Base-by-base conservation (phyloP, 2,329 filamentous ascomycete species). In the Fusarium pilosicola region DNA sequence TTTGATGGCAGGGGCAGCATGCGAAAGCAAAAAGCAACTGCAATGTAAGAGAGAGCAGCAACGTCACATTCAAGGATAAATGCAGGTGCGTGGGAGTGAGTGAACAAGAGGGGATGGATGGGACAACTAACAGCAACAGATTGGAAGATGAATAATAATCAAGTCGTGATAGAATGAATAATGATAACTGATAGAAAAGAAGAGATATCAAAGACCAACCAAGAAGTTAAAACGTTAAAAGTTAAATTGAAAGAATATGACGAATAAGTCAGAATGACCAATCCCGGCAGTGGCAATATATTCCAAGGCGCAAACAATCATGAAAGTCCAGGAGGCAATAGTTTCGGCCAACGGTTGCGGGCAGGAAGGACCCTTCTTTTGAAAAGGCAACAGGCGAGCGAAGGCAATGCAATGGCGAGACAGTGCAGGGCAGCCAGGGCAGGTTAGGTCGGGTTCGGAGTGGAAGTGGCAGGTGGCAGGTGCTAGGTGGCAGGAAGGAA, bases 231-330 rank as follows among this genome's bases (percentile, higher is more conserved):
- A 42, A 48, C 18, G 36, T 34, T 28, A 44, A 44, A 64, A 42
- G 45, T 41, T 55, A 49, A 74, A 55, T 22, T 63, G 36, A 71
- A 65, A 64, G 71, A 71, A 58, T 64, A 74, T 62, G 68, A 74
- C 71, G 71, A 68, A 57, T 51, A 52, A 62, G 61, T 73, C 61
- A 59, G 30, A 63, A 67, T 62, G 56, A 59, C 63, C 59, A 72
- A 71, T 58, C 68, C 71, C 67, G 58, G 62, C 51, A 62, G 68
- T 74, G 71, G 71, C 71, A 71, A 74, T 24, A 41, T 51, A 51
- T 74, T 71, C 59, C 71, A 72, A 74, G 70, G 63, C 57, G 71
- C 67, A 74, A 74, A 72, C 71, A 54, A 62, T 62, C 45, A 65
- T 65, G 71, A 59, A 71, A 71, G 55, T 63, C 48, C 52, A 52